phyloP scores from a whole-genome alignment of 306 rosid species.

The Cercis canadensis region DNA sequence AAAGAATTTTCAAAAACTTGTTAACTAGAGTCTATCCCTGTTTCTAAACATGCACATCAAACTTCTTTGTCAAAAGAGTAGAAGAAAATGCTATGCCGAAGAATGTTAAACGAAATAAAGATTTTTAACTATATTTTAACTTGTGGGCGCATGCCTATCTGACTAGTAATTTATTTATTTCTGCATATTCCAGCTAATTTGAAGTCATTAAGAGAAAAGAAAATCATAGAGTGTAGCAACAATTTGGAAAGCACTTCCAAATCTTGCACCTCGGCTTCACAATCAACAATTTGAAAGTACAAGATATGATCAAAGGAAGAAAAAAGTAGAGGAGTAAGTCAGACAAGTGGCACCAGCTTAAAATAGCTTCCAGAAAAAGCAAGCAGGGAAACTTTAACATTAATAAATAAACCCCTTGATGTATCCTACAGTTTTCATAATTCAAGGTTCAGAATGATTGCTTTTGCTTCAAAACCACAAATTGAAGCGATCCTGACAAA shows the following conservation, averaged over 20 bases:
- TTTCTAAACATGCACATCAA: not conserved
- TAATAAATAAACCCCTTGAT: too few relatives aligned
- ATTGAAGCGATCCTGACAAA: conserved; percentile 10
- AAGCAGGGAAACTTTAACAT: too few relatives aligned
- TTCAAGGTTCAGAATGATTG: conserved; percentile 11
- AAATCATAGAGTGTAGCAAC: not conserved
- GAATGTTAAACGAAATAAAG: not conserved
- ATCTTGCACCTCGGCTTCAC: not conserved
- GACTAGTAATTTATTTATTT: not conserved
- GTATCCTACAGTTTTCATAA: not conserved
- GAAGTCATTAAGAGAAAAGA: not conserved
- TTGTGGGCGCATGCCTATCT: not conserved
- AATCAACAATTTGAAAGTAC: not conserved
- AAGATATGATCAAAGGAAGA: too few relatives aligned
- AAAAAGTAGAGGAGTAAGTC: too few relatives aligned
- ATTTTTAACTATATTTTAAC: not conserved
- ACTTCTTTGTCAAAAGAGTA: not conserved
- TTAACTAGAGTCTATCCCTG: too few relatives aligned
- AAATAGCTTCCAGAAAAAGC: too few relatives aligned
- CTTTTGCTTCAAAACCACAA: conserved; percentile 10
- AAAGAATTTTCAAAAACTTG: not conserved
- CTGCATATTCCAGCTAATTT: conserved; percentile 16
- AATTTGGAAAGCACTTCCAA: conserved; percentile 2
- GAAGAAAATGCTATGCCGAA: not conserved
- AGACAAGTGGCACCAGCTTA: too few relatives aligned